phyloP scores from a whole-genome alignment of 2,329 filamentous ascomycete genomes.

The Curvularia sp. region DNA sequence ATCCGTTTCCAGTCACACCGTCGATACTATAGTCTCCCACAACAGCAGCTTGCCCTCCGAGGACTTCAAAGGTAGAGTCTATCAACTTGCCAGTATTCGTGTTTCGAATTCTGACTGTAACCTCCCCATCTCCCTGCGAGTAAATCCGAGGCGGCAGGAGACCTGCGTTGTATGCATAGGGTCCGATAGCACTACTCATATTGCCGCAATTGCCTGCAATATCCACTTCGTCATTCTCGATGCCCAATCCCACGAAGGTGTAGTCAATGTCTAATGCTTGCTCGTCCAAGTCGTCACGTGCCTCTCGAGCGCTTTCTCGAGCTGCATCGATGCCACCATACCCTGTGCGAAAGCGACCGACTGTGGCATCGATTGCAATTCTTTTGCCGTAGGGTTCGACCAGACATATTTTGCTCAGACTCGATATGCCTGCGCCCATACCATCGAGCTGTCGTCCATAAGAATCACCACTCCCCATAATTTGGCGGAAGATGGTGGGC shows the following conservation, averaged over 20 bases:
- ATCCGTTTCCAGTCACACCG: constrained; percentile 66
- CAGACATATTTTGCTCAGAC: constrained; percentile 74
- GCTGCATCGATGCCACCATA: constrained; percentile 23
- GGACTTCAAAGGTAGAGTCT: constrained; percentile 62
- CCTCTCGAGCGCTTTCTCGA: constrained; percentile 12
- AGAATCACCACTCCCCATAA: constrained; percentile 70
- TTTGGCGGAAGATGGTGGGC: constrained; percentile 62
- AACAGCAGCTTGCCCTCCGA: constrained; percentile 56
- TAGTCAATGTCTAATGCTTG: constrained; percentile 65
- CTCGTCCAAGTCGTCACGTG: background rate
- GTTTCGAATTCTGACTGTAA: constrained; percentile 68
- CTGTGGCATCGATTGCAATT: constrained; percentile 4
- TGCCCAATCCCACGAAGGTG: constrained; percentile 73
- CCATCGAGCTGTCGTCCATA: constrained; percentile 75
- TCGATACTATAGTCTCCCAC: constrained; percentile 67
- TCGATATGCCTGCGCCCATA: constrained; percentile 72
- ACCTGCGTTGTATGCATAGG: constrained; percentile 66
- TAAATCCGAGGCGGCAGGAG: constrained; percentile 51
- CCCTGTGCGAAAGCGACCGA: constrained; percentile 15
- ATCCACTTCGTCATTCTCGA: constrained; percentile 67
- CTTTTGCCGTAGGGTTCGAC: constrained; percentile 53
- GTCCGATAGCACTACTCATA: constrained; percentile 73
- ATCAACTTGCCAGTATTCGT: constrained; percentile 75
- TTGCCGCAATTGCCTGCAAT: constrained; percentile 78
- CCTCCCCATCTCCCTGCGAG: constrained; percentile 39